Base-by-base conservation (phyloP, 2,329 filamentous ascomycete species). In the Colletotrichum scovillei region DNA sequence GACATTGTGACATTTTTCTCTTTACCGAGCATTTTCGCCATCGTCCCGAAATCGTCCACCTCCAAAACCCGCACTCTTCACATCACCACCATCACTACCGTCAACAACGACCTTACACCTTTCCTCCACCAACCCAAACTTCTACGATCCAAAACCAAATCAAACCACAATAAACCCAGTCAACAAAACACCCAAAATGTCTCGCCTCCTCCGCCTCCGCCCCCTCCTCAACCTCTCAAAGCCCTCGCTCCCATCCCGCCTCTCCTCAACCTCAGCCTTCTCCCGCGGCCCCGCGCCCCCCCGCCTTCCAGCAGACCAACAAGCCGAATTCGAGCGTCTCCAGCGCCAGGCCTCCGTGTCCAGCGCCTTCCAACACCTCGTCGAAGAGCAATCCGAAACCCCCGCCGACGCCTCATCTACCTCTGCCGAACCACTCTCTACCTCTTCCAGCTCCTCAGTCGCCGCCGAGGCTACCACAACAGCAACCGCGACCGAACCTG, bases 241-340 rank as follows among this genome's bases (percentile, higher is more conserved):
- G 53, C 46, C 72, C 67, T 58, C 68, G 55, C 12, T 35, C 32
- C 32, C 32, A 5, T 32, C 58, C 68, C 60, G 60, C 49, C 56
- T 58, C 59, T 53, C 74, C 69, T 75, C 70, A 69, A 79, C 84
- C 69, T 75, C 70, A 68, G 79, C 84, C 75, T 89, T 88, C 83
- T 81, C 84, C 67, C 79, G 85, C 22, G 86, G 86, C 14, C 94
- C 96, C 28, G 85, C 94, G 8, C 97, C 97, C 19, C 95, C 95
- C 0, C 93, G 95, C 62, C 94, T 98, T 12, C 95, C 96, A 7
- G 92, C 95, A 78, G 92, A 94, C 82, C 92, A 98, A 78, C 95
- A 98, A 86, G 94, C 95, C 81, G 90, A 97, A 76, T 98, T 97
- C 82, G 95, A 98, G 84, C 89, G 92, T 55, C 92, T 98, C 4